Evolutionary conservation across 2,329 filamentous ascomycete genomes (phyloP), one percentile per base, ranked within the genome.

Genomic region (Thelonectria blattea): DNA sequence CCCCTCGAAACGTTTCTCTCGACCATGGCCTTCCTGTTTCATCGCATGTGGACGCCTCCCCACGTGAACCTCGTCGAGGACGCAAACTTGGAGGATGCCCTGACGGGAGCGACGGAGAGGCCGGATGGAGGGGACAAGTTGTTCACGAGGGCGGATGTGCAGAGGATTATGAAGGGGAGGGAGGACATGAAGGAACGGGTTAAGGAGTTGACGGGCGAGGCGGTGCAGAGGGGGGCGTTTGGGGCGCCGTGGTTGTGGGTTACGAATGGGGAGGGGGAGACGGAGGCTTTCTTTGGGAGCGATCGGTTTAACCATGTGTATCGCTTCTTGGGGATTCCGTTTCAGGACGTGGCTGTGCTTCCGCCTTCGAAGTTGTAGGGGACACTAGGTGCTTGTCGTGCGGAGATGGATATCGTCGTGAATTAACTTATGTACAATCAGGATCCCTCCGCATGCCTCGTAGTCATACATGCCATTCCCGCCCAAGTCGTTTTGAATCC

Each of bases 231-330:
- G 51, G 91, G 91, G 0, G 91, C 91, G 0, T 94, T 91, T 74
- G 91, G 91, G 0, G 86, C 87, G 51, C 91, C 91, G 1, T 94
- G 91, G 91, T 80, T 91, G 61, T 88, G 87, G 83, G 90, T 88
- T 3, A 81, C 79, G 17, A 86, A 89, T 67, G 73, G 71, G 2
- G 73, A 82, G 62, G 88, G 88, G 0, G 74, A 81, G 57, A 81
- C 81, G 50, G 87, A 91, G 76, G 85, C 88, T 0, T 92, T 93
- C 72, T 93, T 93, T 75, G 91, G 91, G 3, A 92, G 89, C 75
- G 91, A 93, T 76, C 79, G 88, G 58, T 91, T 88, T 73, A 83
- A 88, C 65, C 90, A 85, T 67, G 83, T 93, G 66, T 93, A 88
- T 76, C 79, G 84, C 59, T 89, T 85, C 71, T 73, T 93, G 46